A percentile compares a stretch with the other conserved stretches of the same genome.
Conservation (phyloP, 176 grass and related monocot genomes). For the Hyparrhenia diplandra region DNA sequence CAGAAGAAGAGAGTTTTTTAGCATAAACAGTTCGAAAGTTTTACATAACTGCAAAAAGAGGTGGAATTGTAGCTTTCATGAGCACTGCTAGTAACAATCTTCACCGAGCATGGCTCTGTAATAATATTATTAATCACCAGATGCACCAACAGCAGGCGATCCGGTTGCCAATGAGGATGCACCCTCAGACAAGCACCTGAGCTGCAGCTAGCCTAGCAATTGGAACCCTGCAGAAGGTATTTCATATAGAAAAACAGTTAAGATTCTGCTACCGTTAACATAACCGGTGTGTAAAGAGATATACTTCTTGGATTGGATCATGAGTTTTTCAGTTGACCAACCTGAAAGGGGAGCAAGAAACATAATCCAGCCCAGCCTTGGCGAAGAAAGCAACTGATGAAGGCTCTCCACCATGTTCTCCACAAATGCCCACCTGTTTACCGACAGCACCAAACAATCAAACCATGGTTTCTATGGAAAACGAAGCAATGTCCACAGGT, state of each 20-base stretch:
- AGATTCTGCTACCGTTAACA: neutral
- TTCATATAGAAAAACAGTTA: neutral
- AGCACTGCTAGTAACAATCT: neutral
- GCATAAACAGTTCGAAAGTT: neutral
- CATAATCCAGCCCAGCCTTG: conserved; percentile 83
- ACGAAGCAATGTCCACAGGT: neutral
- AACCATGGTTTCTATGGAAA: neutral
- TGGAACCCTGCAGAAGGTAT: conserved; percentile 58
- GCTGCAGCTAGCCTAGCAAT: conserved; percentile 83
- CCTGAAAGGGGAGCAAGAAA: conserved; percentile 99
- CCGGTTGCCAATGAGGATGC: neutral
- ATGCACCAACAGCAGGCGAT: conserved; percentile 45
- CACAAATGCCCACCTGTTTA: conserved; percentile 88
- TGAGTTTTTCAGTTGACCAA: conserved; percentile 12
- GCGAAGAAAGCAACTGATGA: conserved; percentile 95
- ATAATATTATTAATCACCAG: conserved; percentile 21
- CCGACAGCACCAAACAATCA: neutral
- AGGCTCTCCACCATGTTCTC: conserved; percentile 98
- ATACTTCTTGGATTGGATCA: neutral
- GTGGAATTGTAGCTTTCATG: neutral
- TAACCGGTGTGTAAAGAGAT: neutral
- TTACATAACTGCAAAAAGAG: neutral
- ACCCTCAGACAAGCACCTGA: conserved; percentile 55
- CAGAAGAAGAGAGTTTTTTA: neutral
- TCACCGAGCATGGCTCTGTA: conserved; percentile 22